Percentiles rank a stretch among this genome's conserved stretches.
Conservation (phyloP, 768 basidiomycete species). For the Phaeolepiota aurea region DNA sequence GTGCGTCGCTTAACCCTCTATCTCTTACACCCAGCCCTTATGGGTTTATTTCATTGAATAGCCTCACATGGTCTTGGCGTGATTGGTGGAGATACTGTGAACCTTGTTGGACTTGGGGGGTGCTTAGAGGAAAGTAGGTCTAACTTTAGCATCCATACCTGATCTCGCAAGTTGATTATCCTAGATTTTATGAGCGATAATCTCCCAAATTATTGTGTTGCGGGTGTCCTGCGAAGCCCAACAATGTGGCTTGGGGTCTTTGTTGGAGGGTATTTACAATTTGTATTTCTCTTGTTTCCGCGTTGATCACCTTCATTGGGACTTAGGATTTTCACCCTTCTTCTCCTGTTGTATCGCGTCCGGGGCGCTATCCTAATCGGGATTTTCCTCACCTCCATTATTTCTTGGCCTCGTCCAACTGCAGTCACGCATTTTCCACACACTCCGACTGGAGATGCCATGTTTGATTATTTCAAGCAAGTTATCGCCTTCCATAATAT, state of each 20-base stretch:
- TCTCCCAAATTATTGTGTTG: conserved; percentile 53
- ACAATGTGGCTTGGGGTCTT: conserved; percentile 89
- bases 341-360: conserved; percentile 80
- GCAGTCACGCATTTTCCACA: conserved; percentile 78
- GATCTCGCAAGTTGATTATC: not conserved
- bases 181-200: conserved; percentile 33
- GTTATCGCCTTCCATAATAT: conserved; percentile 71
- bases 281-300: not conserved
- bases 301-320: conserved; percentile 1
- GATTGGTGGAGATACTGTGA: conserved; percentile 63
- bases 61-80: conserved; percentile 64
- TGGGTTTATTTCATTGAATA: conserved; percentile 13
- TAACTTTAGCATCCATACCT: not conserved
- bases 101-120: conserved; percentile 71
- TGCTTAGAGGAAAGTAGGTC: conserved; percentile 44
- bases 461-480: conserved; percentile 81
- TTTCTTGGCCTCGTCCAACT: conserved; percentile 84
- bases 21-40: not conserved
- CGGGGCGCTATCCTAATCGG: conserved; percentile 79
- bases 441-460: conserved; percentile 52
- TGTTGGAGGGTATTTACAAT: conserved; percentile 56
- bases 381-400: conserved; percentile 76
- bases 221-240: conserved; percentile 60
- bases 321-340: conserved; percentile 59
- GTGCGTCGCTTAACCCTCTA: conserved; percentile 23